These are phyloP conservation scores for Trichosporon asahii DNA, from an alignment of 1,284 basidiomycete genomes.

Conservation along the genomic window DNA sequence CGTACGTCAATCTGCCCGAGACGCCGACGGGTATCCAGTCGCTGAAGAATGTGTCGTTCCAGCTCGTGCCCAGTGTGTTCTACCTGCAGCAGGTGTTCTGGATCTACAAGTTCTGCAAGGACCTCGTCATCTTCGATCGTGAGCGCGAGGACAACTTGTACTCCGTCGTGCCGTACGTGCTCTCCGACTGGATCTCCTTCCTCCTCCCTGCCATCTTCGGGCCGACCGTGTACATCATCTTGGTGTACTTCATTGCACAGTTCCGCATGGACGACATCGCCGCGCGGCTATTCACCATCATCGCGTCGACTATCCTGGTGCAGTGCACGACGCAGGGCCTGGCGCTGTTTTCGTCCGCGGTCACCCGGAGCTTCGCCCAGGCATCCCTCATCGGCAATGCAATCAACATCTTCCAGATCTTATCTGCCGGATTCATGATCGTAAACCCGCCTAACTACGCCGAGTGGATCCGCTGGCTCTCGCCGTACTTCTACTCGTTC, in stretches of 20 bases:
- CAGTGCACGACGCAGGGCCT: slow-evolving; percentile 53
- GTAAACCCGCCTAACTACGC: slow-evolving; percentile 53
- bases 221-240: slow-evolving; percentile 47
- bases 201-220: slow-evolving; percentile 46
- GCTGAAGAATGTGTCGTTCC: slow-evolving; percentile 50
- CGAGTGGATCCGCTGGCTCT: slow-evolving; percentile 53
- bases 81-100: slow-evolving; percentile 49
- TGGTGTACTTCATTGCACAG: slow-evolving; percentile 50
- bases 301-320: slow-evolving; percentile 49
- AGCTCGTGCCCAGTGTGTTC: slow-evolving; percentile 48
- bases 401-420: slow-evolving; percentile 39
- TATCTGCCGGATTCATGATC: slow-evolving; percentile 45
- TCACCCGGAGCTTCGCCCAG: slow-evolving; percentile 49
- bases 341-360: slow-evolving; percentile 48
- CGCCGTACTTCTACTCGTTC: slow-evolving; percentile 46
- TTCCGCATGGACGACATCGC: slow-evolving; percentile 51
- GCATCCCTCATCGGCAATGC: slow-evolving; percentile 51
- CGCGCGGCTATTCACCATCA: slow-evolving; percentile 50
- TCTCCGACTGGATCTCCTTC: slow-evolving; percentile 49
- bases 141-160: slow-evolving; percentile 51
- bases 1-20: slow-evolving; percentile 37
- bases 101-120: slow-evolving; percentile 50
- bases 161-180: slow-evolving; percentile 50
- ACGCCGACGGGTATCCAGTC: slow-evolving; percentile 53
- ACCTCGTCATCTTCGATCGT: slow-evolving; percentile 56